Evolutionary conservation across 2,329 filamentous ascomycete species (phyloP).

Genomic region (Curvularia sp.): DNA sequence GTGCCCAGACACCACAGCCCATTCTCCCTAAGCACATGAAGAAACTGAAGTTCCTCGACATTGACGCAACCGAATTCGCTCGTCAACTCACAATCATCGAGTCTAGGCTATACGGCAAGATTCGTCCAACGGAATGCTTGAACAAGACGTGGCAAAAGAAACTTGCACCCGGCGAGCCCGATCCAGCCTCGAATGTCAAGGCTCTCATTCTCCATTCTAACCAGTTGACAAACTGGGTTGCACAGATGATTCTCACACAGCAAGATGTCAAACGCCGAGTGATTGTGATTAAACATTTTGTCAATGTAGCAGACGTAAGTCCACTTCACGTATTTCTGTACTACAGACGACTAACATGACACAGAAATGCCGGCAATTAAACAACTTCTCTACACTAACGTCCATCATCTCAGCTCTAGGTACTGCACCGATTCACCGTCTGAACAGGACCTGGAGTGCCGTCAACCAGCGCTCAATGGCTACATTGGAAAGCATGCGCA

Average conservation of each 20-base stretch:
- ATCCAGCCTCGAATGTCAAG: conserved; percentile 93
- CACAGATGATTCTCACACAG: conserved; percentile 97
- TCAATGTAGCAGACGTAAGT: conserved; percentile 91
- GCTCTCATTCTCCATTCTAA: conserved; percentile 97
- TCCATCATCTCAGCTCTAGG: conserved; percentile 96
- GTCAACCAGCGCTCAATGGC: conserved; percentile 84
- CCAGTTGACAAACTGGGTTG: conserved; percentile 98
- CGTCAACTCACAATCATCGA: conserved; percentile 97
- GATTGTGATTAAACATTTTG: conserved; percentile 98
- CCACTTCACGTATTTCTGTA: background rate
- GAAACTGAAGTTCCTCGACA: conserved; percentile 97
- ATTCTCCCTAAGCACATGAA: conserved; percentile 99
- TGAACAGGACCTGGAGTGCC: conserved; percentile 93
- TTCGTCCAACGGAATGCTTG: conserved; percentile 92
- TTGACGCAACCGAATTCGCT: conserved; percentile 95
- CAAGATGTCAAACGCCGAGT: conserved; percentile 94
- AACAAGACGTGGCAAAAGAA: conserved; percentile 99
- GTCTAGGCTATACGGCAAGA: conserved; percentile 91
- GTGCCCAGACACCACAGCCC: conserved; percentile 79
- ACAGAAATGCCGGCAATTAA: conserved; percentile 89
- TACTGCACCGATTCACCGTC: conserved; percentile 91
- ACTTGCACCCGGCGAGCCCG: conserved; percentile 77
- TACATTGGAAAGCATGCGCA: conserved; percentile 87
- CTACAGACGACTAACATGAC: conserved; percentile 30
- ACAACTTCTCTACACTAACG: conserved; percentile 97